A percentile compares a stretch with the other conserved stretches of the same genome.
phyloP scores from a whole-genome alignment of 116 monocot species.

The Zostera marina region DNA sequence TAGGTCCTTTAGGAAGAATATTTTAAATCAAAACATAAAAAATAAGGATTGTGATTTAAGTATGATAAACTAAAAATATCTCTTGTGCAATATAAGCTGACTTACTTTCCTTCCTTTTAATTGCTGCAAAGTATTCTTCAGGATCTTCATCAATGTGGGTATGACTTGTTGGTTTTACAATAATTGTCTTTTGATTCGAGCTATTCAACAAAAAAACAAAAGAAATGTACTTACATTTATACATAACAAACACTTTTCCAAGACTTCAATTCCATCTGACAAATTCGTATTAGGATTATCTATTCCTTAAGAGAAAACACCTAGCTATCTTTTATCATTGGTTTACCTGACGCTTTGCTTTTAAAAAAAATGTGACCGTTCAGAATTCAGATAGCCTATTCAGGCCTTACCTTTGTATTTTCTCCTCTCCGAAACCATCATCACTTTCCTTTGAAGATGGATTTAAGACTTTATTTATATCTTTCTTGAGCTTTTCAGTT shows the following conservation, averaged over 20 bases:
- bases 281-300: background rate
- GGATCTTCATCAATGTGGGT: conserved; percentile 1
- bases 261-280: background rate
- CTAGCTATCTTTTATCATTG: no score
- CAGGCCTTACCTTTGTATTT: background rate
- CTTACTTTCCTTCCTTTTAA: conserved; percentile 6
- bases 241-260: background rate
- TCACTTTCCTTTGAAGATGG: background rate
- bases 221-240: background rate
- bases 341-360: background rate
- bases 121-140: conserved; percentile 1
- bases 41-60: background rate
- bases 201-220: background rate
- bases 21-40: background rate
- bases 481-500: background rate
- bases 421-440: background rate
- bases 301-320: no score
- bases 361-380: background rate
- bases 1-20: background rate
- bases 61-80: background rate
- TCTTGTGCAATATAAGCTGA: background rate
- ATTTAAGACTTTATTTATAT: background rate
- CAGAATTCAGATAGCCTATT: background rate
- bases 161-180: background rate
- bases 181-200: background rate